These are phyloP conservation scores for Gyromitra esculenta DNA, from an alignment of 2,329 filamentous ascomycete species.

Conservation along the genomic window DNA sequence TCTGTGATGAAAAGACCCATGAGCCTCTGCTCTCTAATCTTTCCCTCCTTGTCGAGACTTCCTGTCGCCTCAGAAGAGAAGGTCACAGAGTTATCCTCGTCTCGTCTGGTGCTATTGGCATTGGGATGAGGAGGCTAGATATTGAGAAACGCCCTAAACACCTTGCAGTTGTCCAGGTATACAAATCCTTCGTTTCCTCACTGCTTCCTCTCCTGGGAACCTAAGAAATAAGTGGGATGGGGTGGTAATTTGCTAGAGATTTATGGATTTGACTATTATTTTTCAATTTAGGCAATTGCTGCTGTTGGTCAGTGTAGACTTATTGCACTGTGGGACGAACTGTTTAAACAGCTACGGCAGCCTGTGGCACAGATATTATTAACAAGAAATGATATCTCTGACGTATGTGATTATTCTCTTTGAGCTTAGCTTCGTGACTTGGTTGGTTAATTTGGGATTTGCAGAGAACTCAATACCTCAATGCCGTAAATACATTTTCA, in stretches of 20 bases:
- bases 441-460: conserved; percentile 55
- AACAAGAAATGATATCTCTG: conserved; percentile 94
- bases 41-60: conserved; percentile 92
- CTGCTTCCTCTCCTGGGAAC: background rate
- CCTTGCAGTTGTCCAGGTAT: conserved; percentile 82
- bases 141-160: conserved; percentile 87
- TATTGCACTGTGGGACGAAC: conserved; percentile 92
- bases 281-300: conserved; percentile 74
- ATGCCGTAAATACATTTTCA: conserved; percentile 93
- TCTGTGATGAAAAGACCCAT: conserved; percentile 94
- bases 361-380: conserved; percentile 94
- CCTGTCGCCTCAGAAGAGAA: conserved; percentile 84
- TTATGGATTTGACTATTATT: conserved; percentile 24
- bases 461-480: conserved; percentile 88
- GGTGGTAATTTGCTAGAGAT: conserved; percentile 27
- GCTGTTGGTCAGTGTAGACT: conserved; percentile 95
- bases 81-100: conserved; percentile 95
- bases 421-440: conserved; percentile 7
- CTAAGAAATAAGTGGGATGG: background rate
- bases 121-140: conserved; percentile 90
- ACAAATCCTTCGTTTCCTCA: conserved; percentile 34
- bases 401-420: conserved; percentile 67
- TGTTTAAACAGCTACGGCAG: conserved; percentile 87
- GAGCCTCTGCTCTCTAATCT: conserved; percentile 91
- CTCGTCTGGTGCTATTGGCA: conserved; percentile 95